Conservation (phyloP, 1,284 basidiomycete genomes). For the Ceraceosorus guamensis region DNA sequence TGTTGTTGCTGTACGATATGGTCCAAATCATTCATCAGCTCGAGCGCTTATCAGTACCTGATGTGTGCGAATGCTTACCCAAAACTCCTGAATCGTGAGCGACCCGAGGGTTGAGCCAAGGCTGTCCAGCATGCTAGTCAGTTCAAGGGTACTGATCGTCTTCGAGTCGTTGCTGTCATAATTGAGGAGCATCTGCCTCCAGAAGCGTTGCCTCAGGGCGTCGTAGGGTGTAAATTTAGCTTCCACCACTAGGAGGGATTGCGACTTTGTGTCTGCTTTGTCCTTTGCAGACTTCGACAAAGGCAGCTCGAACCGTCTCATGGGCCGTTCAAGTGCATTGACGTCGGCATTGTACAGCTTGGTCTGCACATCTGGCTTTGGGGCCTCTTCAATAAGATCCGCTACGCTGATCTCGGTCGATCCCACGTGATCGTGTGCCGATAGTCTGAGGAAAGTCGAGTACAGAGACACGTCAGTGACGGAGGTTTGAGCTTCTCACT, state of each 20-base stretch:
- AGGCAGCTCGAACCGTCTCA: conserved; percentile 27
- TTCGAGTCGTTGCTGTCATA: conserved; percentile 83
- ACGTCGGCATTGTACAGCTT: conserved; percentile 25
- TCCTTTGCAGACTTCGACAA: conserved; percentile 26
- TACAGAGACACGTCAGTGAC: no score
- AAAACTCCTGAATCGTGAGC: conserved; percentile 65
- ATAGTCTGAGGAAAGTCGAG: conserved; percentile 13
- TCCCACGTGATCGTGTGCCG: conserved; percentile 42
- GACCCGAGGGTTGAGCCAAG: conserved; percentile 82
- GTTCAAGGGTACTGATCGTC: conserved; percentile 73
- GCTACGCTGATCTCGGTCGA: conserved; percentile 22
- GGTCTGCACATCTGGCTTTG: conserved; percentile 28
- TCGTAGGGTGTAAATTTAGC: conserved; percentile 94
- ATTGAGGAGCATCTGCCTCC: conserved; percentile 79
- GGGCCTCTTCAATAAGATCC: conserved; percentile 30
- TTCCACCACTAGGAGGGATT: conserved; percentile 51
- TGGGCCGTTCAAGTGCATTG: conserved; percentile 15
- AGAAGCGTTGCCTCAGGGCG: conserved; percentile 58
- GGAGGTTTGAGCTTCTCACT: no score
- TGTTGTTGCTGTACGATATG: conserved; percentile 30
- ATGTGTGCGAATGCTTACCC: conserved; percentile 3
- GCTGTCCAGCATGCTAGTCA: conserved; percentile 94
- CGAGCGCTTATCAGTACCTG: no score
- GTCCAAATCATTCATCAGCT: no score
- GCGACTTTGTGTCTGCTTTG: conserved; percentile 22